phyloP scores from a whole-genome alignment of 139 green algal species.

The Pseudopediastrum boryanum region DNA sequence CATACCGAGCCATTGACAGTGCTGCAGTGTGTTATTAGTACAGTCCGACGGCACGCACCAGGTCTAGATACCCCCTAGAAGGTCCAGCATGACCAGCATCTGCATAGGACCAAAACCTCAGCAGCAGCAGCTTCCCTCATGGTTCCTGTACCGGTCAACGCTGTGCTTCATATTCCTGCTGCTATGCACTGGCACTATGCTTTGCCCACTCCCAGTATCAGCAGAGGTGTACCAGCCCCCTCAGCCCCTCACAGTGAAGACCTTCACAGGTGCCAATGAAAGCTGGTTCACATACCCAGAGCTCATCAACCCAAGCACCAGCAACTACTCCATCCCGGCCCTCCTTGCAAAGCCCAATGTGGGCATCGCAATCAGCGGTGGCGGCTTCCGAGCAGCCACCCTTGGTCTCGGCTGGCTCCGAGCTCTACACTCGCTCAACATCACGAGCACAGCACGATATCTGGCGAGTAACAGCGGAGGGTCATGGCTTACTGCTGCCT shows the following conservation, averaged over 20 bases:
- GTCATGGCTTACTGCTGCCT: conserved; percentile 37
- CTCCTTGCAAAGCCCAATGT: conserved; percentile 31
- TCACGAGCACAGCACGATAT: conserved; percentile 17
- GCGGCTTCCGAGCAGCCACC: conserved; percentile 38
- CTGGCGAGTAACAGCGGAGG: conserved; percentile 41
- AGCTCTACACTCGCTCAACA: conserved; percentile 18
- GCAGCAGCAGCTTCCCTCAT: no score
- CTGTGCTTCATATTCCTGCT: no score
- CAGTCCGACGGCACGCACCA: no score
- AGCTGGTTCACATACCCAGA: conserved; percentile 32
- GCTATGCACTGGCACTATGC: no score
- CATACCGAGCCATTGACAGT: no score
- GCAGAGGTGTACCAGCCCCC: conserved; percentile 3
- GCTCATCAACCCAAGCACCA: not conserved
- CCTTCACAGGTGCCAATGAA: conserved; percentile 7
- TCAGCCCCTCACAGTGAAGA: not conserved
- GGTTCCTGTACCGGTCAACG: no score
- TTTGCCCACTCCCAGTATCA: no score
- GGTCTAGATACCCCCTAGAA: no score
- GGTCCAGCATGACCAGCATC: no score
- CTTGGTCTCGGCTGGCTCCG: conserved; percentile 31
- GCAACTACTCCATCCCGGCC: conserved; percentile 30
- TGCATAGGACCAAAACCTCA: no score
- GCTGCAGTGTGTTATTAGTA: no score
- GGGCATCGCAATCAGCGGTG: conserved; percentile 39